Evolutionary conservation across 78 protist genomes (phyloP).

Genomic region (Cavenderia fasciculata): DNA sequence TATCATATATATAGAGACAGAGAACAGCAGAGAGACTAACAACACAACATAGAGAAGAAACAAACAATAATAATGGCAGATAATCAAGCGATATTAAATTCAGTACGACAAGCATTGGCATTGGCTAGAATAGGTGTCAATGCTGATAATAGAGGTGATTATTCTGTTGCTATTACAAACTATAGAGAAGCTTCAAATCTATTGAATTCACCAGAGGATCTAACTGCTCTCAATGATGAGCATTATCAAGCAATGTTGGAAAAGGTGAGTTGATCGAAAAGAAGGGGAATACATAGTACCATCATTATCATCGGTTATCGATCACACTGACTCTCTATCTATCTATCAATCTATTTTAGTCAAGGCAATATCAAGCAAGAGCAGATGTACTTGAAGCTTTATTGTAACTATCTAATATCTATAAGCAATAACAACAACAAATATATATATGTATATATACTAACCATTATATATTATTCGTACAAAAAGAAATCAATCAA

Average conservation of each 20-base stretch:
- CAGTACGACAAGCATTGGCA: conserved; percentile 78
- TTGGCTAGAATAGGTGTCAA: conserved; percentile 77
- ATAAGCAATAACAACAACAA: not conserved
- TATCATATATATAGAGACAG: not conserved
- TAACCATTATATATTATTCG: not conserved
- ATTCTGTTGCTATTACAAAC: conserved; percentile 62
- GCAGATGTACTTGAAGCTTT: conserved; percentile 70
- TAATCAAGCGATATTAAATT: conserved; percentile 57
- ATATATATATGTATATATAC: not conserved
- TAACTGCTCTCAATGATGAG: conserved; percentile 50
- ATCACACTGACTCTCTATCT: not conserved
- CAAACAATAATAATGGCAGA: not conserved
- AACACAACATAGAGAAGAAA: no score
- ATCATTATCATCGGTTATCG: no score
- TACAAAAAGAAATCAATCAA: conserved; percentile 31
- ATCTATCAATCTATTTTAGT: not conserved
- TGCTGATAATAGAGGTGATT: conserved; percentile 78
- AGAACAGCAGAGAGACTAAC: not conserved
- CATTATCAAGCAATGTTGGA: conserved; percentile 72
- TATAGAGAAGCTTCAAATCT: conserved; percentile 68
- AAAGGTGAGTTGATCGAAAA: conserved; percentile 20
- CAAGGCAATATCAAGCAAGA: conserved; percentile 70
- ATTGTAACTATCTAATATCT: not conserved
- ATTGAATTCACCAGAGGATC: conserved; percentile 54
- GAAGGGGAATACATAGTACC: no score